A percentile compares a stretch with the other conserved stretches of the same genome.
Conservation (phyloP, 1,284 basidiomycete genomes). For the Ceratobasidium sp. region DNA sequence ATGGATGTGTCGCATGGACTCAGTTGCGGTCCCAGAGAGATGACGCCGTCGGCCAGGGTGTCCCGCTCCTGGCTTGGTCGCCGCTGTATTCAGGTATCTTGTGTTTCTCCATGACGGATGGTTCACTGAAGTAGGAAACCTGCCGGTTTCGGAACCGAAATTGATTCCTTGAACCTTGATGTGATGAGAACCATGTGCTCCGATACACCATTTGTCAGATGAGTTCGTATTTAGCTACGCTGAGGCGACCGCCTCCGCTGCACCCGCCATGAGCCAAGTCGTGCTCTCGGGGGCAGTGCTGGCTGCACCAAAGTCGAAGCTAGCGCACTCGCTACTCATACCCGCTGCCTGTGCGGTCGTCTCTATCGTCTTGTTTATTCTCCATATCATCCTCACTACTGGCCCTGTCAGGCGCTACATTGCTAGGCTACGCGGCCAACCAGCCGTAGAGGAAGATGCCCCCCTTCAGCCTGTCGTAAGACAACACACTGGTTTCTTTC, state of each 20-base stretch:
- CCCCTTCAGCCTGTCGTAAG: conserved; percentile 1
- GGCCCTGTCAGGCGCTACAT: background rate
- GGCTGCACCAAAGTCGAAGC: background rate
- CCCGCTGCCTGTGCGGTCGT: conserved; percentile 10
- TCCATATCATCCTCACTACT: background rate
- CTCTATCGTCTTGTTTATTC: background rate
- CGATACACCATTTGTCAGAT: conserved; percentile 2
- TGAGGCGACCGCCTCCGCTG: background rate
- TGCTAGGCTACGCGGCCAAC: conserved; percentile 12
- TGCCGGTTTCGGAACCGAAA: background rate
- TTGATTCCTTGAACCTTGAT: conserved; percentile 19
- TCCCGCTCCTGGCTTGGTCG: too few species aligned
- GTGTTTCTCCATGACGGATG: too few species aligned
- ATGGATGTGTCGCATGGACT: too few species aligned
- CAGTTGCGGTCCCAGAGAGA: too few species aligned
- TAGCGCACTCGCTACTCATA: conserved; percentile 6
- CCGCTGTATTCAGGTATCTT: too few species aligned
- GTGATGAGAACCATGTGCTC: conserved; percentile 32
- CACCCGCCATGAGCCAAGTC: conserved; percentile 10
- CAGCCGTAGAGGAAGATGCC: background rate
- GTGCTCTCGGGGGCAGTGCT: background rate
- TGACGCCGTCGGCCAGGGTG: too few species aligned
- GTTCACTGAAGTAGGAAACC: too few species aligned
- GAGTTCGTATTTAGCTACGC: background rate
- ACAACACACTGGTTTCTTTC: conserved; percentile 36